These are phyloP conservation scores for Paragyromitra xinjiangensis DNA, from an alignment of 495 filamentous ascomycete genomes.

Conservation along the genomic window DNA sequence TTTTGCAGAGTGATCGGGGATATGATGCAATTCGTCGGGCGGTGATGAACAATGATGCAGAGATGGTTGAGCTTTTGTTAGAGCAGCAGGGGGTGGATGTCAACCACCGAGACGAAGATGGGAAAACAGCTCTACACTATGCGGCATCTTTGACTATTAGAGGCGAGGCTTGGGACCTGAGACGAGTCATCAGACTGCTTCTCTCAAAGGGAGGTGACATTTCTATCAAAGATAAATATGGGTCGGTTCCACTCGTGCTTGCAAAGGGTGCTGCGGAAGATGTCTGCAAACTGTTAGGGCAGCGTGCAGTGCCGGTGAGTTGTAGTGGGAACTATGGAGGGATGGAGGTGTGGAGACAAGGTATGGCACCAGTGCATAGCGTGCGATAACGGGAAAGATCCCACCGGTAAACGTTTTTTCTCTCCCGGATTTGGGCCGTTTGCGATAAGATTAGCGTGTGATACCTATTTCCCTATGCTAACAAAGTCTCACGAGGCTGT, in stretches of 20 bases:
- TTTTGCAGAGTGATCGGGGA: background rate
- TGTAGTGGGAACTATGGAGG: background rate
- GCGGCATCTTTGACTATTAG: constrained; percentile 20
- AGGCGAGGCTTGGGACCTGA: constrained; percentile 11
- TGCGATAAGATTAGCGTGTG: background rate
- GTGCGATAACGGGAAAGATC: background rate
- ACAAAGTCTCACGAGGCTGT: background rate
- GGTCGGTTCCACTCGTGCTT: background rate
- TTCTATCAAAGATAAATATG: constrained; percentile 8
- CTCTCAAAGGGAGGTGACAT: constrained; percentile 12
- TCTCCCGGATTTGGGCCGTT: background rate
- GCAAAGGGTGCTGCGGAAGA: constrained; percentile 4
- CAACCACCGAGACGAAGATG: constrained; percentile 17
- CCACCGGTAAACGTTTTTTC: background rate
- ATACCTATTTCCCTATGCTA: background rate
- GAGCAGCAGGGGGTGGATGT: constrained; percentile 25
- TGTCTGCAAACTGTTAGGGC: constrained; percentile 1
- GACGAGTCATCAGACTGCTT: constrained; percentile 15
- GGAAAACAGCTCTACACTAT: constrained; percentile 22
- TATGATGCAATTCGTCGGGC: constrained; percentile 8
- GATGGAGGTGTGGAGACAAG: background rate
- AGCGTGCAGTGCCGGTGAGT: background rate
- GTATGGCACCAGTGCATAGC: background rate
- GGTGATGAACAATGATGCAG: constrained; percentile 18
- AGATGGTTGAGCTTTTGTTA: constrained; percentile 19